Conservation (phyloP, 768 basidiomycete genomes). For the Hemileccinum rubropunctum region DNA sequence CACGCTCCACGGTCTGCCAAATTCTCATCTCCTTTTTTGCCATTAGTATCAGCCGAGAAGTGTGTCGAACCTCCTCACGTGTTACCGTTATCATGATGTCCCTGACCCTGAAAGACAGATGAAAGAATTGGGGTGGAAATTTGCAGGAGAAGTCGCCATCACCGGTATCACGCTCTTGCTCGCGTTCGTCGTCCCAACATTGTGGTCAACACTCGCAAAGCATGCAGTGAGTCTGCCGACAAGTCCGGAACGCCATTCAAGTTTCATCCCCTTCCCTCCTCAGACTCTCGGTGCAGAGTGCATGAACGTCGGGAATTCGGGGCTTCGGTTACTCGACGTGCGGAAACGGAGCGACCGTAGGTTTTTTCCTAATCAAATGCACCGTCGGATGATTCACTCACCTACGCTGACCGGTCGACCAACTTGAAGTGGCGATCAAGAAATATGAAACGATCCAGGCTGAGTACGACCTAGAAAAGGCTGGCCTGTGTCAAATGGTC, state of each 20-base stretch:
- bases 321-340: conserved; percentile 7
- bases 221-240: not conserved
- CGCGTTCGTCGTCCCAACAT: conserved; percentile 7
- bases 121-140: conserved; percentile 17
- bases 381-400: not conserved
- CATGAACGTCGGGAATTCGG: conserved; percentile 1
- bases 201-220: conserved; percentile 9
- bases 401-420: not conserved
- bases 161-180: conserved; percentile 16
- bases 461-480: conserved; percentile 12
- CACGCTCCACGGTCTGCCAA: not conserved
- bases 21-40: not conserved
- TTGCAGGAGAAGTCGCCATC: conserved; percentile 11
- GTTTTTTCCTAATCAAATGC: not conserved
- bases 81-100: not conserved
- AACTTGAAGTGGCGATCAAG: conserved; percentile 4
- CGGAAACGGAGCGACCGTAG: conserved; percentile 6
- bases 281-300: conserved; percentile 9
- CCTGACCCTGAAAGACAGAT: conserved; percentile 12
- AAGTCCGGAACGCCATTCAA: not conserved
- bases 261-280: not conserved
- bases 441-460: conserved; percentile 7
- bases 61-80: not conserved
- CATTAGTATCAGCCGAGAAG: conserved; percentile 17
- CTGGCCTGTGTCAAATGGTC: conserved; percentile 15